Base-by-base conservation (phyloP, 352 stramenopile species). In the Globisporangium parvum region DNA sequence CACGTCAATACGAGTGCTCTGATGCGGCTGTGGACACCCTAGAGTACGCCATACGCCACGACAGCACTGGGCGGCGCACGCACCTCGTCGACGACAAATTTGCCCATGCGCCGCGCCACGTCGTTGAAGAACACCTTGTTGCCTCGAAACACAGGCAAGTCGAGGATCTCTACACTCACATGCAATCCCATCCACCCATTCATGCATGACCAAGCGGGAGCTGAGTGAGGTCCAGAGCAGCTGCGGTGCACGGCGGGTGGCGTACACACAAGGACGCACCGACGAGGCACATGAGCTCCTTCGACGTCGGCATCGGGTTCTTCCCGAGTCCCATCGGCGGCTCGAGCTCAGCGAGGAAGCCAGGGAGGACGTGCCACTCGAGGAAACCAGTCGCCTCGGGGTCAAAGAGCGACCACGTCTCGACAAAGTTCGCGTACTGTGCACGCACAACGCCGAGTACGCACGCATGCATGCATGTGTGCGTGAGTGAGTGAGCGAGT, bases 301-400 rank as follows among this genome's bases (percentile, higher is more conserved):
- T 78, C 24, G 66, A 66, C 0, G 67, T 71, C 18, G 70, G 60
- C 31, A 70, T 72, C 44, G 62, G 58, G 24, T 57, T 47, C 6
- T 53, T 61, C 14, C 73, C 76, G 33, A 94, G 77, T 15, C 84
- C 85, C 68, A 96, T 77, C 2, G 87, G 85, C 54, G 71, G 70
- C 3, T 77, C 62, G 15, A 96, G 63, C 15, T 71, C 67, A 12
- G 73, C 53, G 24, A 96, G 59, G 51, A 96, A 88, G 11, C 57
- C 62, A 26, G 80, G 65, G 0, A 96, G 49, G 14, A 81, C 23
- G 42, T 90, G 69, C 63, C 81, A 88, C 17, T 86, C 69, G 6
- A 96, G 77, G 45, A 88, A 92, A 3, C 79, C 83, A 8, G 84
- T 94, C 35, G 86, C 89, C 39, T 93, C 71, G 3, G 86, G 85